Percentiles rank a stretch among this genome's conserved stretches.
Evolutionary conservation across 805 yeast genomes (phyloP).

Genomic region (Phaffomyces antillensis): DNA sequence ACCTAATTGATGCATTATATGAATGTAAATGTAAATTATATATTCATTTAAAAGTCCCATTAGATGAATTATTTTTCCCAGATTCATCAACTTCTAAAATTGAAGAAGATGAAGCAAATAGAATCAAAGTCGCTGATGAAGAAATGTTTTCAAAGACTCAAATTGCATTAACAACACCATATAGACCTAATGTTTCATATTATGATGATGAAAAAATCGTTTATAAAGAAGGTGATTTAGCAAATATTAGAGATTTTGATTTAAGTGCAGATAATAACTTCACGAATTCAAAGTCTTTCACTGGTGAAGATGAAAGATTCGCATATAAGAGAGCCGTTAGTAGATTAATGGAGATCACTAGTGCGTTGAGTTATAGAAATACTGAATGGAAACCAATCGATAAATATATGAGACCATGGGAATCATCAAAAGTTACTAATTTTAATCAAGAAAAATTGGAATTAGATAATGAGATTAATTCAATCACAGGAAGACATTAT

Average conservation of each 20-base stretch:
- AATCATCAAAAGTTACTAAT: slow-evolving; percentile 21
- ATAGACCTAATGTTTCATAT: slow-evolving; percentile 60
- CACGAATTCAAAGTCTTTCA: slow-evolving; percentile 46
- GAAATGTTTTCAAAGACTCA: slow-evolving; percentile 65
- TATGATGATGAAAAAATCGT: slow-evolving; percentile 43
- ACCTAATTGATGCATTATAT: slow-evolving; percentile 60
- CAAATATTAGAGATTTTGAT: slow-evolving; percentile 14
- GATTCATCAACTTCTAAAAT: slow-evolving; percentile 24
- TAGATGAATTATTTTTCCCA: slow-evolving; percentile 59
- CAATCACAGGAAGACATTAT: slow-evolving; percentile 19
- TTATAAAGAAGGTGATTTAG: slow-evolving; percentile 23
- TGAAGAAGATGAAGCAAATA: slow-evolving; percentile 26
- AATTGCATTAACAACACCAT: slow-evolving; percentile 54
- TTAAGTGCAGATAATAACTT: slow-evolving; percentile 29
- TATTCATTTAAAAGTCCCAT: slow-evolving; percentile 40
- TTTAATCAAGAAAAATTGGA: neutral
- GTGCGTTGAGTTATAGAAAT: slow-evolving; percentile 44
- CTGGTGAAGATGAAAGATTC: slow-evolving; percentile 73
- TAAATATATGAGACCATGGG: slow-evolving; percentile 53
- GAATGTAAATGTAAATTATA: slow-evolving; percentile 59
- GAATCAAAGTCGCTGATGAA: slow-evolving; percentile 48
- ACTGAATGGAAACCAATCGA: slow-evolving; percentile 52
- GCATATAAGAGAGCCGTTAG: slow-evolving; percentile 68
- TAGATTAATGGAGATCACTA: slow-evolving; percentile 53
- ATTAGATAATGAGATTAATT: slow-evolving; percentile 14